Evolutionary conservation across 805 yeast species (phyloP).

Genomic region (Vanderwaltozyma tropicalis): DNA sequence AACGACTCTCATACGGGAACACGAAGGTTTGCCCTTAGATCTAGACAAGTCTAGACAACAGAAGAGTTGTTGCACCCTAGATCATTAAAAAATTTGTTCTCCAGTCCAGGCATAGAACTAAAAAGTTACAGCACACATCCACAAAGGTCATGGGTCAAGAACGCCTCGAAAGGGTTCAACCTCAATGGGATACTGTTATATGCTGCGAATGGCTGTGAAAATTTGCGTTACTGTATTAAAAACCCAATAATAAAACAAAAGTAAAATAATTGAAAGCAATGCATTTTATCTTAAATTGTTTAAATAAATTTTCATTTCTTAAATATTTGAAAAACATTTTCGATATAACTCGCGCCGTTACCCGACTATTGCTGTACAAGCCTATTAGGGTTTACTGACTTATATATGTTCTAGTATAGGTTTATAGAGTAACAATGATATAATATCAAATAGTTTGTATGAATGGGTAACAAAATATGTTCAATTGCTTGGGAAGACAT

Average conservation of each 20-base stretch:
- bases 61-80: conserved; percentile 70
- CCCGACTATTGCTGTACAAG: no score
- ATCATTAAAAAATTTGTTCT: conserved; percentile 43
- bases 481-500: no score
- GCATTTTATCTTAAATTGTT: no score
- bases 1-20: conserved; percentile 63
- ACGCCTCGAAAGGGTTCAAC: conserved; percentile 54
- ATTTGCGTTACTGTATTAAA: conserved; percentile 42
- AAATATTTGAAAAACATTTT: no score
- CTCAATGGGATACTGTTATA: conserved; percentile 56
- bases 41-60: conserved; percentile 33
- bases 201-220: conserved; percentile 54
- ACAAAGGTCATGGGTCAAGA: conserved; percentile 61
- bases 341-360: no score
- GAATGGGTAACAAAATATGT: no score
- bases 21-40: conserved; percentile 65
- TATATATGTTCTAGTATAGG: no score
- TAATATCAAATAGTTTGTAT: no score
- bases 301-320: no score
- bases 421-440: no score
- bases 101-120: conserved; percentile 41
- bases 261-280: no score
- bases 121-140: conserved; percentile 34
- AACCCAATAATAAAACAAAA: background rate
- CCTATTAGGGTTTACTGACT: no score